Evolutionary conservation across 441 rosid species (phyloP).

Genomic region (Populus tomentosa): DNA sequence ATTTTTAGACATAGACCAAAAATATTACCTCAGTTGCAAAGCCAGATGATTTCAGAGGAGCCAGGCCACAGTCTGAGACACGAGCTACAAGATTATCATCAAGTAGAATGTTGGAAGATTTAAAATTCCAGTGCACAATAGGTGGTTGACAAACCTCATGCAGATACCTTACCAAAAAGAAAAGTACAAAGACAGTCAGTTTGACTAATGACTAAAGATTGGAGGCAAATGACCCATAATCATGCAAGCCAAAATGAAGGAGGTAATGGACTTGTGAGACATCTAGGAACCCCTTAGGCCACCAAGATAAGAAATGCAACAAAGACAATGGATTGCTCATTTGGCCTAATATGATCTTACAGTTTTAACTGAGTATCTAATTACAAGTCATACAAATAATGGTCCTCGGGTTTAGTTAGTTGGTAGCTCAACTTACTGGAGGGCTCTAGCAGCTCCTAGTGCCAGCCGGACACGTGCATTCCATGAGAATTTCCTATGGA

Average conservation of each 20-base stretch:
- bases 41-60: slow-evolving; percentile 49
- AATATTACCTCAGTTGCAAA: slow-evolving; percentile 51
- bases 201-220: slow-evolving; percentile 2
- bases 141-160: slow-evolving; percentile 88
- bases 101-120: slow-evolving; percentile 74
- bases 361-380: background rate
- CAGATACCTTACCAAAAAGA: slow-evolving; percentile 51
- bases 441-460: slow-evolving; percentile 74
- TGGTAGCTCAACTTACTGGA: slow-evolving; percentile 57
- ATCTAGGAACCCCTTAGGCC: background rate
- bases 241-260: slow-evolving; percentile 8
- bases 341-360: background rate
- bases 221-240: slow-evolving; percentile 8
- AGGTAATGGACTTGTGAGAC: background rate
- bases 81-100: slow-evolving; percentile 57
- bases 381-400: background rate
- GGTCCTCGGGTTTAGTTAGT: slow-evolving; percentile 1
- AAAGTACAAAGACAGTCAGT: background rate
- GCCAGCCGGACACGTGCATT: slow-evolving; percentile 57
- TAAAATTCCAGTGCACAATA: slow-evolving; percentile 63
- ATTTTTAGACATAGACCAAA: background rate
- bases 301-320: background rate
- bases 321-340: background rate
- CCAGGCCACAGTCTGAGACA: slow-evolving; percentile 78
- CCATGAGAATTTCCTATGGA: slow-evolving; percentile 65